Conservation (phyloP, 1,284 basidiomycete genomes). For the Athelia psychrophila region DNA sequence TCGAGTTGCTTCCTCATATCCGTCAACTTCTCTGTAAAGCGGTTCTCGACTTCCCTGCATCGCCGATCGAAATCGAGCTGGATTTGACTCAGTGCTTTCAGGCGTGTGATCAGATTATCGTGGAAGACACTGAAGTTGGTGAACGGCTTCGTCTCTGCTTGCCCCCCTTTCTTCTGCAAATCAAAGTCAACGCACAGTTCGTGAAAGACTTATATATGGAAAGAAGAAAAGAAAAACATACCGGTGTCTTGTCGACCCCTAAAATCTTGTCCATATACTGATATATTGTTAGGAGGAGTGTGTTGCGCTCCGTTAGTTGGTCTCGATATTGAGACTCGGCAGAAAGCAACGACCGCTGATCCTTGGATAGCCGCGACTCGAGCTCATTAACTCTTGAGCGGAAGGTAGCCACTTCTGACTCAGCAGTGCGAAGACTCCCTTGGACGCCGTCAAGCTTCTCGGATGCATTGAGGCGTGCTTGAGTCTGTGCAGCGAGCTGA, state of each 20-base stretch:
- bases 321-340: conserved; percentile 84
- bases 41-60: conserved; percentile 76
- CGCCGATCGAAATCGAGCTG: conserved; percentile 87
- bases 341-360: conserved; percentile 70
- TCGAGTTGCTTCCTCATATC: conserved; percentile 90
- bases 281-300: conserved; percentile 87
- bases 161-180: conserved; percentile 62
- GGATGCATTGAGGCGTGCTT: conserved; percentile 77
- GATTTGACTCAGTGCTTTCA: conserved; percentile 83
- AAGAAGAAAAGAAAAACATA: conserved; percentile 37
- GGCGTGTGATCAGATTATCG: conserved; percentile 86
- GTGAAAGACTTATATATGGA: conserved; percentile 3
- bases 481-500: conserved; percentile 79
- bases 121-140: conserved; percentile 95
- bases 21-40: conserved; percentile 69
- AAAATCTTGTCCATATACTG: conserved; percentile 95
- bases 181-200: conserved; percentile 1
- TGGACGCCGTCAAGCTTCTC: conserved; percentile 83
- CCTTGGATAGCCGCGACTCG: conserved; percentile 81
- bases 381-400: conserved; percentile 69
- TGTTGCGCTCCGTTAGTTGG: conserved; percentile 91
- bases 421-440: conserved; percentile 57
- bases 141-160: conserved; percentile 85
- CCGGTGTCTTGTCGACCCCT: conserved; percentile 81
- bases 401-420: conserved; percentile 58